phyloP scores from a whole-genome alignment of 495 filamentous ascomycete genomes.

The Penicillium verhagenii region DNA sequence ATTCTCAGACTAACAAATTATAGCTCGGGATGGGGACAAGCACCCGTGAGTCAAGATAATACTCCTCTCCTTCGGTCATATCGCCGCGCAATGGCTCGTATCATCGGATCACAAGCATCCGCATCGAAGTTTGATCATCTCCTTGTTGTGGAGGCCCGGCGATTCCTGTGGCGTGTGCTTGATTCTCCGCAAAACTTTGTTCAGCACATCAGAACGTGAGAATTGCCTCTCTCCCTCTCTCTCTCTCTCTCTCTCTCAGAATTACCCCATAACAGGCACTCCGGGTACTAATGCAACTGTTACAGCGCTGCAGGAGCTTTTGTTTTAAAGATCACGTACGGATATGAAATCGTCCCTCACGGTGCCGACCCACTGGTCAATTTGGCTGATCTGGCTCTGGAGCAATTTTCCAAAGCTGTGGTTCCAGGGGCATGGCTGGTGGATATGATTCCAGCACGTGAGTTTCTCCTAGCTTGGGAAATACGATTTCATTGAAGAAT shows the following conservation, averaged over 20 bases:
- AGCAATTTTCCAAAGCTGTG: slow-evolving; percentile 38
- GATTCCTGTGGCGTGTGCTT: not conserved
- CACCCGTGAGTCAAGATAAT: not conserved
- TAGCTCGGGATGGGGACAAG: not conserved
- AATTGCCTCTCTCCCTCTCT: not conserved
- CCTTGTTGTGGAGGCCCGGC: not conserved
- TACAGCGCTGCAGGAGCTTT: slow-evolving; percentile 32
- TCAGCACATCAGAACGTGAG: slow-evolving; percentile 25
- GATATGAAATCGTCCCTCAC: slow-evolving; percentile 45
- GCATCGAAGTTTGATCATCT: slow-evolving; percentile 1
- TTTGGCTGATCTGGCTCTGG: slow-evolving; percentile 36
- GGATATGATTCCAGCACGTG: slow-evolving; percentile 34
- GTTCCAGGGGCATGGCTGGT: slow-evolving; percentile 47
- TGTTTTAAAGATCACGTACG: slow-evolving; percentile 50
- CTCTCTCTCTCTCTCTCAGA: too few species aligned
- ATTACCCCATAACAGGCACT: too few species aligned
- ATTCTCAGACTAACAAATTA: not conserved
- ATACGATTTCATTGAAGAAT: too few species aligned
- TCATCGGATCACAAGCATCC: not conserved
- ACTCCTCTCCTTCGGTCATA: not conserved
- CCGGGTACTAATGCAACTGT: not conserved
- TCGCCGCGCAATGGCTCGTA: not conserved
- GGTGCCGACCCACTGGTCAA: slow-evolving; percentile 41
- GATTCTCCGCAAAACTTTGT: slow-evolving; percentile 8
- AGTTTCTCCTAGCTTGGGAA: too few species aligned